phyloP scores from a whole-genome alignment of 345 rosid genomes.

The Excoecaria cochinchinensis region DNA sequence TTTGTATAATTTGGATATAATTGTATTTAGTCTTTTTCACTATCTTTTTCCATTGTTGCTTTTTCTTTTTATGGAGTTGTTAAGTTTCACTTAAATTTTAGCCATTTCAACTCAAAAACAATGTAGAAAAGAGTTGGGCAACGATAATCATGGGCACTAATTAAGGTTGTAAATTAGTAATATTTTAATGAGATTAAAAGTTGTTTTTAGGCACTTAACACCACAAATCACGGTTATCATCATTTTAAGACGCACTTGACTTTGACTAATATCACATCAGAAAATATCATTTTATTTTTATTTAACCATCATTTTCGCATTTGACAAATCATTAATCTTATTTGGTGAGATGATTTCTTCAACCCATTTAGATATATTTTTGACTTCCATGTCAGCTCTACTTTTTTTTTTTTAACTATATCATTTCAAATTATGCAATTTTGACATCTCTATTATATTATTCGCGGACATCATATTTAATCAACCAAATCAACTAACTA shows the following conservation, averaged over 20 bases:
- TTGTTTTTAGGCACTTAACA: neutral
- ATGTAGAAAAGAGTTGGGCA: neutral
- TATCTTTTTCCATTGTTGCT: neutral
- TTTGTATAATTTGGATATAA: neutral
- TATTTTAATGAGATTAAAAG: neutral
- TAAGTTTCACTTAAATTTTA: neutral
- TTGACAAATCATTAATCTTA: neutral
- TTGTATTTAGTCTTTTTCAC: slow-evolving; percentile 8
- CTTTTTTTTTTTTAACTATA: neutral
- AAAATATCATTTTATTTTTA: neutral
- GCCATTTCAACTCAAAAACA: neutral
- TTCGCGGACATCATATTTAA: too few relatives aligned
- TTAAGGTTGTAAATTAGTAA: neutral
- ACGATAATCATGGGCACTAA: slow-evolving; percentile 6
- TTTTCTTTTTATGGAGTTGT: neutral
- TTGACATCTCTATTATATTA: too few relatives aligned
- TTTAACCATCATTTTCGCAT: neutral
- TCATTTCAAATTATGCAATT: too few relatives aligned
- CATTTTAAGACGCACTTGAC: neutral
- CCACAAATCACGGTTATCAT: slow-evolving; percentile 21
- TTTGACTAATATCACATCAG: neutral
- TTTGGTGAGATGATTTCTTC: neutral
- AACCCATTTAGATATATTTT: neutral
- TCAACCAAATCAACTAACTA: too few relatives aligned
- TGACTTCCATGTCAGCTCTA: neutral